Percentiles rank a stretch among this genome's conserved stretches.
phyloP scores from a whole-genome alignment of 192 early-diverging fungal species.

The Umbelopsis sp. region DNA sequence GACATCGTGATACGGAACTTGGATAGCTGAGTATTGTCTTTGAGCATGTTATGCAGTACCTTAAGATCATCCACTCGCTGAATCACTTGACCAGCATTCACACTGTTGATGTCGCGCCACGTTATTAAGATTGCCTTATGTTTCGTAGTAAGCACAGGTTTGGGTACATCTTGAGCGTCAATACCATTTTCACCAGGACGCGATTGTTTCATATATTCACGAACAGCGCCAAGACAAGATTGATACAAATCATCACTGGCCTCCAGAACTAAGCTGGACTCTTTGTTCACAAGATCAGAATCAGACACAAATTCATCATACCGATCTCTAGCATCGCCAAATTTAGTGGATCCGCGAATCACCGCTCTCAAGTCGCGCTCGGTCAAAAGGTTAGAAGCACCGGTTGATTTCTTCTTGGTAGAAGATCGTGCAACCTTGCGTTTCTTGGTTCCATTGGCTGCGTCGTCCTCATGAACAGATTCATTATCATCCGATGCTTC shows the following conservation, averaged over 20 bases:
- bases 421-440: background rate
- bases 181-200: slow-evolving; percentile 31
- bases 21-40: slow-evolving; percentile 48
- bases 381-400: slow-evolving; percentile 44
- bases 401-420: slow-evolving; percentile 24
- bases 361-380: slow-evolving; percentile 88
- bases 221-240: slow-evolving; percentile 60
- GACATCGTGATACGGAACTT: slow-evolving; percentile 77
- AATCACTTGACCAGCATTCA: slow-evolving; percentile 81
- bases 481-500: slow-evolving; percentile 25
- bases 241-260: slow-evolving; percentile 42
- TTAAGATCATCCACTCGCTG: slow-evolving; percentile 72
- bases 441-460: slow-evolving; percentile 17
- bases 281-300: slow-evolving; percentile 74
- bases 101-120: slow-evolving; percentile 61
- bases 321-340: slow-evolving; percentile 78
- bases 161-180: background rate
- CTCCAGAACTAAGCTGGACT: slow-evolving; percentile 42
- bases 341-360: slow-evolving; percentile 76
- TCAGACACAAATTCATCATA: slow-evolving; percentile 84
- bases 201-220: slow-evolving; percentile 35
- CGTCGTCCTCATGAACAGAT: slow-evolving; percentile 28
- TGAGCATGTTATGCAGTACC: slow-evolving; percentile 62
- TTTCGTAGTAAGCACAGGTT: slow-evolving; percentile 37
- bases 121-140: slow-evolving; percentile 77